Conservation (phyloP, 2,329 filamentous ascomycete genomes). For the Exophiala xenobiotica region DNA sequence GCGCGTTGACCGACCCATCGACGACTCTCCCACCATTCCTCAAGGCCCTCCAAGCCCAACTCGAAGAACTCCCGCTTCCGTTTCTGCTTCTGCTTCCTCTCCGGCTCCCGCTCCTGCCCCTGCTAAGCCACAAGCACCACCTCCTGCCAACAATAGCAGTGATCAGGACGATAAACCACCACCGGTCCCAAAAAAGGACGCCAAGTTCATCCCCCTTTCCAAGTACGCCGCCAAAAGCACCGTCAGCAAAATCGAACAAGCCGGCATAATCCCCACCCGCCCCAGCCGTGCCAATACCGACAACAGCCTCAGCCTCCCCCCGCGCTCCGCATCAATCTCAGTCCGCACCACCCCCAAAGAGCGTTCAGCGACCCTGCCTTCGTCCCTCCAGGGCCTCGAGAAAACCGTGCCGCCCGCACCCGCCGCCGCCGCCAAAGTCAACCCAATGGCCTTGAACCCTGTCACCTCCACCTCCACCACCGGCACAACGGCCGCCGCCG, state of each 20-base stretch:
- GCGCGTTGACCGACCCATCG: constrained; percentile 20
- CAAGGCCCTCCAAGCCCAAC: constrained; percentile 17
- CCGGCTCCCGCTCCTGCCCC: no score
- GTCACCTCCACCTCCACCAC: neutral
- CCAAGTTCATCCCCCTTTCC: constrained; percentile 30
- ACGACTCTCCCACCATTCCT: constrained; percentile 27
- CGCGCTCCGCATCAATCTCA: neutral
- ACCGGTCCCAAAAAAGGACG: constrained; percentile 27
- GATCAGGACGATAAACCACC: constrained; percentile 21
- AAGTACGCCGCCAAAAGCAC: constrained; percentile 29
- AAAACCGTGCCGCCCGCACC: constrained; percentile 15
- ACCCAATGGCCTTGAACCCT: constrained; percentile 14
- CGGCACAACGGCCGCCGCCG: constrained; percentile 4
- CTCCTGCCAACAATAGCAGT: neutral
- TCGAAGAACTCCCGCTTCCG: neutral
- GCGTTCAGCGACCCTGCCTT: constrained; percentile 20
- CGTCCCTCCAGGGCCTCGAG: constrained; percentile 19
- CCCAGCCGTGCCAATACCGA: constrained; percentile 23
- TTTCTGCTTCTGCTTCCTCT: no score
- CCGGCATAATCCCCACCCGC: constrained; percentile 19
- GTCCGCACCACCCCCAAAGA: constrained; percentile 12
- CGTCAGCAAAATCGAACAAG: constrained; percentile 22
- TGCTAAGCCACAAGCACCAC: neutral
- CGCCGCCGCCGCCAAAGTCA: constrained; percentile 7
- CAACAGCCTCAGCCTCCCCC: neutral